A percentile compares a stretch with the other conserved stretches of the same genome.
Conservation (phyloP, 768 basidiomycete genomes). For the Lactarius hatsudake region DNA sequence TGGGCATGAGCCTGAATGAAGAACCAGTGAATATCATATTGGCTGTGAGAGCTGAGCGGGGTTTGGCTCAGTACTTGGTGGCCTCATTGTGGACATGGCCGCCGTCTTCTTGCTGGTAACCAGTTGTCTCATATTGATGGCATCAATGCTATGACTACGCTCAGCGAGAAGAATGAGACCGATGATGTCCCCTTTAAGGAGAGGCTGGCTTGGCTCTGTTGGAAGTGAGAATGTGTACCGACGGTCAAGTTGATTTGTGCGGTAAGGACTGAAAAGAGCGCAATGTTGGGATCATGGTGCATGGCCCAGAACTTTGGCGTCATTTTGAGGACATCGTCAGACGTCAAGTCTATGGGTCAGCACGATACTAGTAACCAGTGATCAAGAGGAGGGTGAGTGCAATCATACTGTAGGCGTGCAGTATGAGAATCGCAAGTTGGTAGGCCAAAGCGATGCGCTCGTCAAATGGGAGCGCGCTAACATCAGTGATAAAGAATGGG, state of each 20-base stretch:
- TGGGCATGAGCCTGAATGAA: conserved; percentile 53
- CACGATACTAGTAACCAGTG: neutral
- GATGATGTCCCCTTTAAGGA: conserved; percentile 53
- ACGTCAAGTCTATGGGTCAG: conserved; percentile 36
- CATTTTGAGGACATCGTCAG: conserved; percentile 48
- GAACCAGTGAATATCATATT: conserved; percentile 13
- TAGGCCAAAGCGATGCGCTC: conserved; percentile 17
- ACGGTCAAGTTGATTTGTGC: conserved; percentile 51
- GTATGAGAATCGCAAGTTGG: conserved; percentile 8
- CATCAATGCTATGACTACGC: conserved; percentile 57
- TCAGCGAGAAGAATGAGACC: conserved; percentile 33
- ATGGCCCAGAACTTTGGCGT: conserved; percentile 51
- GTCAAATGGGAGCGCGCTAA: conserved; percentile 6
- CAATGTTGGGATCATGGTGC: conserved; percentile 52
- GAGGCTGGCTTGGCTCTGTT: conserved; percentile 45
- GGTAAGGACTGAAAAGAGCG: conserved; percentile 48
- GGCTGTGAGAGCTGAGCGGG: neutral
- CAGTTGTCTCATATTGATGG: conserved; percentile 63
- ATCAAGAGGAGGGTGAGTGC: neutral
- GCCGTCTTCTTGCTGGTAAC: conserved; percentile 44
- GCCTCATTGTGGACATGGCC: conserved; percentile 55
- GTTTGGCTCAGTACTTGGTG: conserved; percentile 44
- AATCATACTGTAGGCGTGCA: conserved; percentile 19
- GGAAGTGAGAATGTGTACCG: conserved; percentile 53
- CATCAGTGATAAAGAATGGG: conserved; percentile 13